Evolutionary conservation across 768 basidiomycete species (phyloP), one percentile per base, ranked within the genome.

Genomic region (Rossbeevera mucosa): DNA sequence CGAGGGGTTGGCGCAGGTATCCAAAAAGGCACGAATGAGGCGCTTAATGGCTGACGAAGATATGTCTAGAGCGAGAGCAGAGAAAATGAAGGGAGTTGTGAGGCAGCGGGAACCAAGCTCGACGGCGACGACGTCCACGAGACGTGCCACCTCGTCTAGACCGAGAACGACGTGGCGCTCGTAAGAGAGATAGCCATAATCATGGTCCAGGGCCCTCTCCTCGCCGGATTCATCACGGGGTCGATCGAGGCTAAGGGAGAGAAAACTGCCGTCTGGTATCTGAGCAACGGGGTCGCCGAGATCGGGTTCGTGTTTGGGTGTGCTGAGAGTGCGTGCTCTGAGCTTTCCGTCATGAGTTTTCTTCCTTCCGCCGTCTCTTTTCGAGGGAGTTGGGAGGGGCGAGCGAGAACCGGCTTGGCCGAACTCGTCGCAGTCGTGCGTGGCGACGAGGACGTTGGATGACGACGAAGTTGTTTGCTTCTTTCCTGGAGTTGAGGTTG

Each of bases 61-160:
- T 38, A 94, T 76, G 62, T 96, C 94, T 54, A 97, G 82, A 14
- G 93, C 93, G 59, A 87, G 81, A 25, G 81, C 83, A 31, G 90
- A 91, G 74, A 97, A 95, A 56, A 97, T 84, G 71, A 96, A 86
- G 20, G 94, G 94, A 3, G 91, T 92, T 20, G 86, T 85, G 54
- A 96, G 78, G 61, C 85, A 88, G 60, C 88, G 77, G 50, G 80
- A 76, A 56, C 77, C 78, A 50, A 93, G 80, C 70, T 90, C 88
- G 48, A 80, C 76, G 44, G 81, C 78, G 51, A 91, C 72, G 53
- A 82, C 81, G 40, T 80, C 77, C n/a, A 91, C 85, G 44, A 93
- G 81, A 40, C 80, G 77, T 6, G 80, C 78, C 36, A 88, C 80
- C 62, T 90, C 80, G 48, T 86, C 81, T 14, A 89, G 76, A n/a